Evolutionary conservation across 176 grass and related monocot genomes (phyloP).

Genomic region (Raddia guianensis): DNA sequence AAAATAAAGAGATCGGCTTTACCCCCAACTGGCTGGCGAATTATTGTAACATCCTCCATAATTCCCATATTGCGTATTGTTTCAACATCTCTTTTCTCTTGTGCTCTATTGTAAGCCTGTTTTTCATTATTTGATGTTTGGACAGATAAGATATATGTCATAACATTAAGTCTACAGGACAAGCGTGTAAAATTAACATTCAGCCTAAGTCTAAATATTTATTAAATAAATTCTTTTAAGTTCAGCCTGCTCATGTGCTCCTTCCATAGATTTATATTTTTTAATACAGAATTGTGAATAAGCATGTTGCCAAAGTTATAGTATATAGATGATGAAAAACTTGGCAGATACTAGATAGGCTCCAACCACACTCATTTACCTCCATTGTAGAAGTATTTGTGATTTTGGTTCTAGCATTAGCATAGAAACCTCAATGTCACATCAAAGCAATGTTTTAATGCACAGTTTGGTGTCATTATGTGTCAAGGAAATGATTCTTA

Average conservation of each 20-base stretch:
- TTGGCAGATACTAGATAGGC: background rate
- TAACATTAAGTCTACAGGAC: constrained; percentile 19
- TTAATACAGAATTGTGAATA: background rate
- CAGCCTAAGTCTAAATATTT: constrained; percentile 2
- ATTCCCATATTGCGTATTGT: constrained; percentile 99
- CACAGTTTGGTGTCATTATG: background rate
- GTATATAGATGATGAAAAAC: background rate
- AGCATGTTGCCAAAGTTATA: background rate
- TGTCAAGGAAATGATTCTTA: background rate
- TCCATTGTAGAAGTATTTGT: background rate
- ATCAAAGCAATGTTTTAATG: constrained; percentile 11
- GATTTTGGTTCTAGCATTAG: constrained; percentile 4
- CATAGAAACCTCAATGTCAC: constrained; percentile 11
- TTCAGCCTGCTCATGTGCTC: background rate
- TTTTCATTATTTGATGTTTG: constrained; percentile 36
- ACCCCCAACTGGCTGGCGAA: constrained; percentile 90
- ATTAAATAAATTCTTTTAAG: constrained; percentile 4
- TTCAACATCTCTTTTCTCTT: constrained; percentile 96
- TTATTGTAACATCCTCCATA: constrained; percentile 98
- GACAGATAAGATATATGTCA: constrained; percentile 8
- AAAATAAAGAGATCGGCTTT: constrained; percentile 41
- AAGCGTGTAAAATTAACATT: background rate
- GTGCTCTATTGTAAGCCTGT: constrained; percentile 86
- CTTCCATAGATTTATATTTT: constrained; percentile 6
- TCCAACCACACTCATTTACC: constrained; percentile 3